Base-by-base conservation (phyloP, 257 asterid genomes). In the Solanum chiquidenum region DNA sequence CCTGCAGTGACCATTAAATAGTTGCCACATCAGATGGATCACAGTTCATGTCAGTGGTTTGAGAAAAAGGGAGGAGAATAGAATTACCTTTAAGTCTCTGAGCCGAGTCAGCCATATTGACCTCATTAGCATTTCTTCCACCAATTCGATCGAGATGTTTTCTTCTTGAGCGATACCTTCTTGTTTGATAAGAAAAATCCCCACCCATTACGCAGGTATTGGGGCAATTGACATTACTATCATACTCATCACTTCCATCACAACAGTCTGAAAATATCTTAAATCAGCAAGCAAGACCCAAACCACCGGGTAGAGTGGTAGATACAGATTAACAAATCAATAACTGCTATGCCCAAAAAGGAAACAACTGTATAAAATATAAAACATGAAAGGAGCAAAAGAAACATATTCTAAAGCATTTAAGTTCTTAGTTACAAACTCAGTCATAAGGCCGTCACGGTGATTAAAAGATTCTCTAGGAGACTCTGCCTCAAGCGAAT, bases 181-280 rank as follows among this genome's bases (percentile, higher is more conserved):
- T 83, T 66, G 89, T 92, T 91, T 89, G 91, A 90, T 95, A 95
- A 16, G 91, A 92, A 90, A 93, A 87, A 91, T 90, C 91, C 86
- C 98, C 99, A 88, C 98, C 99, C 95, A 92, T 92, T 87, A 97
- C 86, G 89, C 99, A 97, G 83, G 92, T 93, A 88, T 97, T 93
- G 23, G 94, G 96, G 90, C 98, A 97, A 37, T 46, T 87, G 86
- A 89, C 87, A 73, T 89, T 62, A 71, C 99, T 97, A 87, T 93
- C 98, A 89, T 95, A 91, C 89, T 97, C 99, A 88, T 97, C 99
- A 90, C 98, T 97, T 91, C 98, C 99, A 91, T 97, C 99, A 88
- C 99, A 95, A 90, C 99, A 97, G 91, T 97, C 99, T 96, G 86
- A 90, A 83, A 90, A 83, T 66, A 89, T 38, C 58, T 72, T 37